These are phyloP conservation scores for Brachypodium distachyon DNA, from an alignment of 202 grass and related monocot species.

Conservation along the genomic window DNA sequence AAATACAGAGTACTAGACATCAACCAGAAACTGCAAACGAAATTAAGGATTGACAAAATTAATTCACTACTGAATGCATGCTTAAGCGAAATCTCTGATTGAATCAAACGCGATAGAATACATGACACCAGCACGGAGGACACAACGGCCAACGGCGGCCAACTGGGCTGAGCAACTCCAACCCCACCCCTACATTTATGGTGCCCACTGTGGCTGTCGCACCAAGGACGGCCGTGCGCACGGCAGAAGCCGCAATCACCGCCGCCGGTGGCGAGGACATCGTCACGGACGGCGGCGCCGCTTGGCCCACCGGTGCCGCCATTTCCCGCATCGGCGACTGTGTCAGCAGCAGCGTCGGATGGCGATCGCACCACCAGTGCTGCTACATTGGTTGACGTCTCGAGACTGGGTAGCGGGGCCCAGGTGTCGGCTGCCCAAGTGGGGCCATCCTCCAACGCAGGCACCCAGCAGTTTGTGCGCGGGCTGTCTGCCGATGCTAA, in stretches of 20 bases:
- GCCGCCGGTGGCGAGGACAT: not conserved
- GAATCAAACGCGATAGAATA: constrained; percentile 4
- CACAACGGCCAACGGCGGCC: constrained; percentile 26
- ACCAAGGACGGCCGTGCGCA: not conserved
- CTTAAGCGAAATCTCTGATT: constrained; percentile 3
- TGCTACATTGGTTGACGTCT: not conserved
- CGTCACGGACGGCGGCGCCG: not conserved
- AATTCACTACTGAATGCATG: not conserved
- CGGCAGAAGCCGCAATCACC: not conserved
- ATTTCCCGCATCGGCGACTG: not conserved
- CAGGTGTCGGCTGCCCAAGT: constrained; percentile 47
- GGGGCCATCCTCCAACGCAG: constrained; percentile 21
- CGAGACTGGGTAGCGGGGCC: constrained; percentile 1
- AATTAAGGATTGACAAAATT: not conserved
- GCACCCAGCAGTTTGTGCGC: constrained; percentile 23
- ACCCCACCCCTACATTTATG: not conserved
- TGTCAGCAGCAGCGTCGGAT: not conserved
- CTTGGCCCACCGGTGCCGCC: not conserved
- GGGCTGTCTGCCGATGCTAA: constrained; percentile 39
- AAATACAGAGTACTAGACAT: too few species aligned
- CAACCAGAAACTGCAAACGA: not conserved
- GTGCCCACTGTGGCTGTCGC: not conserved
- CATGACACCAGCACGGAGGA: not conserved
- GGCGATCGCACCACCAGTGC: not conserved
- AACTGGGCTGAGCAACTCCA: not conserved